Evolutionary conservation across 805 yeast species (phyloP).

Genomic region (Candida fluviatilis): DNA sequence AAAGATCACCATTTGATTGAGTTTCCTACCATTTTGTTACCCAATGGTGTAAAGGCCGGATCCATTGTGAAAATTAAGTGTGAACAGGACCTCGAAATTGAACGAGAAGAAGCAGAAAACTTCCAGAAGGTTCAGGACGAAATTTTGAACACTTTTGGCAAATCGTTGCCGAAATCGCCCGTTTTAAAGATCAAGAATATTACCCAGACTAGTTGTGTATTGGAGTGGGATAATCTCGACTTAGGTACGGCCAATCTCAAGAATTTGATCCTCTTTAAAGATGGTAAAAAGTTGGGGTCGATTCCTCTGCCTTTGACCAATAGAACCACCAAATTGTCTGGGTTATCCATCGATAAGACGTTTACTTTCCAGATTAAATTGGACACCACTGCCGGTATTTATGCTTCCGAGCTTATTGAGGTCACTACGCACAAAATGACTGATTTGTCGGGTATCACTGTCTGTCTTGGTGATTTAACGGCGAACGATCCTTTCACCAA

Average conservation of each 20-base stretch:
- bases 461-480: constrained; percentile 80
- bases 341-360: constrained; percentile 80
- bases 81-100: constrained; percentile 69
- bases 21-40: constrained; percentile 91
- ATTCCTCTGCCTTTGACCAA: constrained; percentile 80
- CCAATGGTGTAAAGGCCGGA: constrained; percentile 88
- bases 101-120: constrained; percentile 49
- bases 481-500: constrained; percentile 42
- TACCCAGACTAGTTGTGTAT: constrained; percentile 91
- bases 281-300: constrained; percentile 66
- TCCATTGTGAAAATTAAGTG: constrained; percentile 84
- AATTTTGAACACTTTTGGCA: constrained; percentile 70
- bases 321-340: constrained; percentile 82
- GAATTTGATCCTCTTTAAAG: constrained; percentile 73
- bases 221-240: constrained; percentile 88
- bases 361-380: constrained; percentile 77
- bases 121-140: constrained; percentile 70
- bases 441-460: constrained; percentile 86
- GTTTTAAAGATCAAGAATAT: constrained; percentile 65
- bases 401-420: constrained; percentile 59
- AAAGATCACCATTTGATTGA: constrained; percentile 92
- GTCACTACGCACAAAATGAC: constrained; percentile 94
- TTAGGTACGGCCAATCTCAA: constrained; percentile 80
- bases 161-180: constrained; percentile 67
- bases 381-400: constrained; percentile 88